Conservation (phyloP, 257 asterid genomes). For the Ballota nigra region DNA sequence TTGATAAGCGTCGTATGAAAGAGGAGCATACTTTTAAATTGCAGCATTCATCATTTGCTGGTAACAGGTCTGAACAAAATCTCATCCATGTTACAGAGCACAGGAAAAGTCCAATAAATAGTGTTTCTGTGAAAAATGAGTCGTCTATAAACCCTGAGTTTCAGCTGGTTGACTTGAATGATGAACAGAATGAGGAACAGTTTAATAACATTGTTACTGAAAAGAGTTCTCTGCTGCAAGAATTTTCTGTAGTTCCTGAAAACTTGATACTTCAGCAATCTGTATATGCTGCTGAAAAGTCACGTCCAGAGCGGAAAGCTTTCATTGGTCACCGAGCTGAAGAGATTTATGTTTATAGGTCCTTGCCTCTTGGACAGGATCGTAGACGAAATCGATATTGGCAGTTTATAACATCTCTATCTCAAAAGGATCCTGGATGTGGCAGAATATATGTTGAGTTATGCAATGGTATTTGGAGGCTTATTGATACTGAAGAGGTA, state of each 20-base stretch:
- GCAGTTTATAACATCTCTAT: constrained; percentile 70
- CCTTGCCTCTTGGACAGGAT: constrained; percentile 90
- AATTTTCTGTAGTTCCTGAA: constrained; percentile 38
- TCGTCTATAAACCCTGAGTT: constrained; percentile 26
- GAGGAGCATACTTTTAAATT: constrained; percentile 54
- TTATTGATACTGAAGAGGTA: constrained; percentile 84
- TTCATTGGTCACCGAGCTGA: constrained; percentile 70
- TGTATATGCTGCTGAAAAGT: constrained; percentile 62
- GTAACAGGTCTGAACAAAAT: constrained; percentile 38
- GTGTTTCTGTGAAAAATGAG: constrained; percentile 36
- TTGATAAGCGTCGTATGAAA: constrained; percentile 84
- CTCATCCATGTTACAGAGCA: constrained; percentile 28
- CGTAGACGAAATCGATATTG: constrained; percentile 84
- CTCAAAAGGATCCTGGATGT: constrained; percentile 78
- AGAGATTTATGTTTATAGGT: constrained; percentile 71
- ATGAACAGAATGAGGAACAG: constrained; percentile 38
- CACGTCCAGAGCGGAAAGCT: constrained; percentile 68
- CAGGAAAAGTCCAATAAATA: constrained; percentile 38
- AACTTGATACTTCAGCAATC: constrained; percentile 53
- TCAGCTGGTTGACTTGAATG: constrained; percentile 45
- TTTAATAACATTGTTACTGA: constrained; percentile 31
- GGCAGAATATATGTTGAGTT: constrained; percentile 81
- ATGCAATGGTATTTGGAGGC: constrained; percentile 60
- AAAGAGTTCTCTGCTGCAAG: constrained; percentile 42
- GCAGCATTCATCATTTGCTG: constrained; percentile 32